Evolutionary conservation across 2,329 filamentous ascomycete genomes (phyloP).

Genomic region (Elsinoe necatrix): DNA sequence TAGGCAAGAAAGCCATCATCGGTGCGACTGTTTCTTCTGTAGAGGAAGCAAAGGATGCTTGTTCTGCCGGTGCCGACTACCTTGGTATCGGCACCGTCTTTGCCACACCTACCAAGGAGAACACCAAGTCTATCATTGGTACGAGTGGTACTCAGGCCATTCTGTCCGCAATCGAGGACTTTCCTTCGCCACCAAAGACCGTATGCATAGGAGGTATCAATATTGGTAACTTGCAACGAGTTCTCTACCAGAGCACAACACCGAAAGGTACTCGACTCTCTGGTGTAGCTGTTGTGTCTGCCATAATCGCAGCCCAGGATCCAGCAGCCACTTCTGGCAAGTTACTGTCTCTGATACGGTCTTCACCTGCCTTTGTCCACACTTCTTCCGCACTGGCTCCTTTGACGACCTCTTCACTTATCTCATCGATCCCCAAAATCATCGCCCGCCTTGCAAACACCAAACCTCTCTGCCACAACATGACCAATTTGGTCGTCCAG

Average conservation of each 20-base stretch:
- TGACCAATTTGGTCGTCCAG: conserved; percentile 94
- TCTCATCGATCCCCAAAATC: conserved; percentile 24
- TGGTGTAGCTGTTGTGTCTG: conserved; percentile 82
- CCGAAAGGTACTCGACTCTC: conserved; percentile 52
- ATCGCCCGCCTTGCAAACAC: conserved; percentile 53
- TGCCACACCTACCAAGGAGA: conserved; percentile 76
- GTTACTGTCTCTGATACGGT: conserved; percentile 50
- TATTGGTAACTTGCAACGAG: conserved; percentile 60
- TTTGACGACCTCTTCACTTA: conserved; percentile 24
- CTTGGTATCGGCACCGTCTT: conserved; percentile 86
- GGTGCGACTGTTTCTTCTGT: conserved; percentile 75
- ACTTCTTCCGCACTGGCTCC: conserved; percentile 23
- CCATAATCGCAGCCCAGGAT: conserved; percentile 66
- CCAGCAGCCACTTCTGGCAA: conserved; percentile 54
- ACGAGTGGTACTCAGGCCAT: conserved; percentile 61
- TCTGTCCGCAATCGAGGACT: conserved; percentile 50
- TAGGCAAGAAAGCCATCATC: conserved; percentile 67
- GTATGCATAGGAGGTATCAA: conserved; percentile 91
- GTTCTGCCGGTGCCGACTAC: conserved; percentile 74
- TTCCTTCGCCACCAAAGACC: conserved; percentile 42
- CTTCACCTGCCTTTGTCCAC: conserved; percentile 30
- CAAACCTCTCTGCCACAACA: conserved; percentile 81
- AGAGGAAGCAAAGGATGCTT: conserved; percentile 64
- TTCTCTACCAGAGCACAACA: conserved; percentile 60
- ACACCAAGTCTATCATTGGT: conserved; percentile 75